Conservation (phyloP, 345 rosid genomes). For the Linum tenue region DNA sequence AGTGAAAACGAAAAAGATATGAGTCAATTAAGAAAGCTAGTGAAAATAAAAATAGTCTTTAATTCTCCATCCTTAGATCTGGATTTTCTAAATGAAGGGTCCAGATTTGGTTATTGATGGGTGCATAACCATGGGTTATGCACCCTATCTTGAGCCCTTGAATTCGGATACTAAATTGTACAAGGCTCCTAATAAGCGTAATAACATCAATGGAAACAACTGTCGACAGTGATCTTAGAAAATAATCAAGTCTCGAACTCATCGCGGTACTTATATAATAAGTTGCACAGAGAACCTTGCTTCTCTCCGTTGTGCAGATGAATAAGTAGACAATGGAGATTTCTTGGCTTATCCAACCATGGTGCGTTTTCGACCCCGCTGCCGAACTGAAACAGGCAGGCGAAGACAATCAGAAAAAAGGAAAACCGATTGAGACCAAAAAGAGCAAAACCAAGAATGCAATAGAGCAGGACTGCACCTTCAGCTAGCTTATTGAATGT, state of each 20-base stretch:
- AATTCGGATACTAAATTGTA: no score
- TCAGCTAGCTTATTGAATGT: constrained; percentile 89
- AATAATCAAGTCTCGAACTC: background rate
- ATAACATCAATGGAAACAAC: background rate
- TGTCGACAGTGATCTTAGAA: background rate
- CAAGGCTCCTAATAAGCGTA: no score
- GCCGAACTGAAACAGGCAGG: constrained; percentile 47
- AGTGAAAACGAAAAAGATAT: no score
- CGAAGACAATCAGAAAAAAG: constrained; percentile 4
- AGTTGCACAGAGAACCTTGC: background rate
- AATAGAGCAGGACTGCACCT: constrained; percentile 36
- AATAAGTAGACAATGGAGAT: constrained; percentile 1
- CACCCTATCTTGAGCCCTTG: no score
- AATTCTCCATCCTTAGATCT: no score
- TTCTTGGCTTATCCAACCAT: constrained; percentile 58
- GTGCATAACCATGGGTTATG: no score
- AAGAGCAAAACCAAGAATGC: background rate
- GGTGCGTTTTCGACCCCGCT: constrained; percentile 87
- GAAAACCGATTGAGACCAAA: constrained; percentile 1
- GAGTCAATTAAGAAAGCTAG: no score
- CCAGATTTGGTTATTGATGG: no score
- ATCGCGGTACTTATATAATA: background rate
- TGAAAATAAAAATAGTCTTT: no score
- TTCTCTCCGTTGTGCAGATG: background rate
- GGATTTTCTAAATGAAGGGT: no score